phyloP scores from a whole-genome alignment of 441 rosid genomes.

The Euphorbia corollata region DNA sequence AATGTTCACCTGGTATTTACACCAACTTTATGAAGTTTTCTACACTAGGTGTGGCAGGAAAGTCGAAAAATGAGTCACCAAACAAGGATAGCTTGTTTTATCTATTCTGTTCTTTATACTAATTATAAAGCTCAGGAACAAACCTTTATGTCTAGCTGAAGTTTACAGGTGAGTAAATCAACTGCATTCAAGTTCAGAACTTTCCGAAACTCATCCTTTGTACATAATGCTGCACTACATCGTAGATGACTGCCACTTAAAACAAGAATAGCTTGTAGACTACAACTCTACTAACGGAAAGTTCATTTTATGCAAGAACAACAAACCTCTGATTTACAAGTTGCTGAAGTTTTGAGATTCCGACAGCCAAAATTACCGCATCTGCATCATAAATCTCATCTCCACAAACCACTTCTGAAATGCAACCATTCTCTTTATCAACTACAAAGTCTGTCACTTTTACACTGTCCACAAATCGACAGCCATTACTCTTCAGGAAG shows the following conservation, averaged over 20 bases:
- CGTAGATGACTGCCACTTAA: constrained; percentile 26
- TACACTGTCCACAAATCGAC: constrained; percentile 32
- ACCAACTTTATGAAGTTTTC: not conserved
- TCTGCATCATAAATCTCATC: constrained; percentile 31
- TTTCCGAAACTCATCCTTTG: constrained; percentile 51
- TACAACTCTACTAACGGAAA: not conserved
- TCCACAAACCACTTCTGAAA: constrained; percentile 42
- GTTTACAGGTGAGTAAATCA: constrained; percentile 41
- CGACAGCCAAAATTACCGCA: constrained; percentile 50
- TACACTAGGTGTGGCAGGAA: too few relatives aligned
- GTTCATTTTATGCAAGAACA: not conserved
- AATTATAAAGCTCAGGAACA: not conserved
- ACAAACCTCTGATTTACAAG: constrained; percentile 45
- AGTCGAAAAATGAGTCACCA: too few relatives aligned
- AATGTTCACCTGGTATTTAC: constrained; percentile 34
- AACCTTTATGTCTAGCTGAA: constrained; percentile 48
- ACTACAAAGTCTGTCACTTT: constrained; percentile 32
- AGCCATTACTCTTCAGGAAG: constrained; percentile 34
- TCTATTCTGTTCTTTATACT: too few relatives aligned
- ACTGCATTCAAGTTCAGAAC: constrained; percentile 42
- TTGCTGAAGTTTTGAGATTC: constrained; percentile 45
- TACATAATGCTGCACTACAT: constrained; percentile 47
- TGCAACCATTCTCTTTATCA: constrained; percentile 37
- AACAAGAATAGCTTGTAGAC: constrained; percentile 17
- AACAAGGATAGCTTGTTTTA: too few relatives aligned